These are phyloP conservation scores for Paraphoma chrysanthemicola DNA, from an alignment of 2,329 filamentous ascomycete genomes.

Conservation along the genomic window DNA sequence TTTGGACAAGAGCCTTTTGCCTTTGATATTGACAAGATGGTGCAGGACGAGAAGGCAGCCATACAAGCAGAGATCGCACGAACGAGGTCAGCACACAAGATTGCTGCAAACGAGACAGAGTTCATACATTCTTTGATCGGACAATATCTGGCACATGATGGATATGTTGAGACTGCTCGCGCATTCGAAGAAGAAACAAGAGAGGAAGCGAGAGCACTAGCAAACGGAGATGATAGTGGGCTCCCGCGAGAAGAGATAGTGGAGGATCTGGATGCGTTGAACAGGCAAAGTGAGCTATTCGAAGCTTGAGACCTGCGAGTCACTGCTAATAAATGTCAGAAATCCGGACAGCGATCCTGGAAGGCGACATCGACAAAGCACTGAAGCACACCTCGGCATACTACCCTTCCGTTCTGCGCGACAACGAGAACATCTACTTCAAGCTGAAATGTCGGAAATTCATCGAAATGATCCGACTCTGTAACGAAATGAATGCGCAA, in stretches of 20 bases:
- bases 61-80: slow-evolving; percentile 43
- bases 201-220: slow-evolving; percentile 74
- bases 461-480: slow-evolving; percentile 75
- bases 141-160: slow-evolving; percentile 92
- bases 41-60: slow-evolving; percentile 53
- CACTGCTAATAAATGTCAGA: slow-evolving; percentile 58
- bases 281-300: slow-evolving; percentile 75
- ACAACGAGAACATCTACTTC: slow-evolving; percentile 87
- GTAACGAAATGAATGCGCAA: slow-evolving; percentile 52
- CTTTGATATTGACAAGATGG: slow-evolving; percentile 88
- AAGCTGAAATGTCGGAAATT: slow-evolving; percentile 89
- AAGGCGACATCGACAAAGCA: slow-evolving; percentile 90
- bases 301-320: neutral
- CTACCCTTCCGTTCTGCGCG: slow-evolving; percentile 80
- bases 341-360: slow-evolving; percentile 85
- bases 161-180: slow-evolving; percentile 90
- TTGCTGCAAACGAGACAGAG: slow-evolving; percentile 70
- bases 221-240: slow-evolving; percentile 57
- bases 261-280: slow-evolving; percentile 85
- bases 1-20: slow-evolving; percentile 78
- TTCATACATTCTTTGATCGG: slow-evolving; percentile 83
- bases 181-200: slow-evolving; percentile 86
- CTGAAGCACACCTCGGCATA: slow-evolving; percentile 79
- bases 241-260: slow-evolving; percentile 69
- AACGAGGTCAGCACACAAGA: slow-evolving; percentile 21